These are phyloP conservation scores for Vavraia culicis DNA, from an alignment of 371 early-diverging fungal species.

Conservation along the genomic window DNA sequence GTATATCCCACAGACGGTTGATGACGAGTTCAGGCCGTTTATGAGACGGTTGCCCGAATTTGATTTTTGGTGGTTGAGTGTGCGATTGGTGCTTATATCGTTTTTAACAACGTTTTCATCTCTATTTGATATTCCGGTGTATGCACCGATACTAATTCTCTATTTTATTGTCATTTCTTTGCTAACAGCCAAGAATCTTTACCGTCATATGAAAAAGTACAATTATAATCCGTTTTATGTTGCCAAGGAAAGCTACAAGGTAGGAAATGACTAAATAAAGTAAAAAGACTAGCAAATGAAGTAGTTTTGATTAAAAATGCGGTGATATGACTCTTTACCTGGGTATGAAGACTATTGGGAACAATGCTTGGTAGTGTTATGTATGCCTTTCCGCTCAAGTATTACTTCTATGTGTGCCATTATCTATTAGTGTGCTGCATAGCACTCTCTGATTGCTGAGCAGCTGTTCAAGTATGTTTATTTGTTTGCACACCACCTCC, in stretches of 20 bases:
- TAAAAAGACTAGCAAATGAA: too few relatives aligned
- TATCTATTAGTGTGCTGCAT: too few relatives aligned
- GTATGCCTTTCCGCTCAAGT: too few relatives aligned
- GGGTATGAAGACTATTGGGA: too few relatives aligned
- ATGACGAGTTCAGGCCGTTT: slow-evolving; percentile 90
- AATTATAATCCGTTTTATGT: slow-evolving; percentile 81
- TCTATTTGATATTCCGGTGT: slow-evolving; percentile 82
- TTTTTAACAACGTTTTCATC: slow-evolving; percentile 35
- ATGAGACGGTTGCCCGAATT: slow-evolving; percentile 93
- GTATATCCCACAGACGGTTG: slow-evolving; percentile 38
- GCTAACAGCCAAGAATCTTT: slow-evolving; percentile 76
- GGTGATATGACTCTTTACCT: too few relatives aligned
- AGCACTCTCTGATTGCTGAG: too few relatives aligned
- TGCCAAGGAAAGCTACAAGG: slow-evolving; percentile 59
- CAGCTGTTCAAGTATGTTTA: too few relatives aligned
- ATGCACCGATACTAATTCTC: slow-evolving; percentile 54
- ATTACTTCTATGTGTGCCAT: too few relatives aligned
- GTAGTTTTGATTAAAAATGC: too few relatives aligned
- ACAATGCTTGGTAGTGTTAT: too few relatives aligned
- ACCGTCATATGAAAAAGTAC: slow-evolving; percentile 86
- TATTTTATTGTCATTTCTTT: slow-evolving; percentile 79
- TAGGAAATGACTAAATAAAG: too few relatives aligned
- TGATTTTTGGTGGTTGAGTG: slow-evolving; percentile 64
- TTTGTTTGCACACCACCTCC: too few relatives aligned
- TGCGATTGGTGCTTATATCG: slow-evolving; percentile 13